Evolutionary conservation across 306 rosid species (phyloP).

Genomic region (Glycine latifolia): DNA sequence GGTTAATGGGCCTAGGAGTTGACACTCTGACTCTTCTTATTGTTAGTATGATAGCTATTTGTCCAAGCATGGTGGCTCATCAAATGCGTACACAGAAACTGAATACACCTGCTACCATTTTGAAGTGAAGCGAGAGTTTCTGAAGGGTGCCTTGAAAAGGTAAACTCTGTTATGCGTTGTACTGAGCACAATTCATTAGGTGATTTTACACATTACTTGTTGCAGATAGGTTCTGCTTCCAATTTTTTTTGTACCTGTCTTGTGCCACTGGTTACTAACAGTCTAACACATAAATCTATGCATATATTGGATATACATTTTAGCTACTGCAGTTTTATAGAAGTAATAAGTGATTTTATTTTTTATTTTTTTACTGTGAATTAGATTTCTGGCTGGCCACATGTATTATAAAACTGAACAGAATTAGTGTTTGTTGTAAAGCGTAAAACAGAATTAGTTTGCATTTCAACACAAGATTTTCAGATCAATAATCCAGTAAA

Average conservation of each 20-base stretch:
- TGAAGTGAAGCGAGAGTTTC: slow-evolving; percentile 89
- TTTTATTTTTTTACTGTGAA: not conserved
- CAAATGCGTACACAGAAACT: slow-evolving; percentile 93
- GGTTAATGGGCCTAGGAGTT: slow-evolving; percentile 49
- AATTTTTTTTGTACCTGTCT: slow-evolving; percentile 11
- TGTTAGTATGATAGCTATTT: slow-evolving; percentile 95
- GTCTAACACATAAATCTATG: slow-evolving; percentile 24
- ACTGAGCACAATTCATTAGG: slow-evolving; percentile 1
- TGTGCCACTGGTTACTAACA: slow-evolving; percentile 19
- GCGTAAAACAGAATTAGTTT: slow-evolving; percentile 7
- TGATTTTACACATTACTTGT: slow-evolving; percentile 27
- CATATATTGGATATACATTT: slow-evolving; percentile 5
- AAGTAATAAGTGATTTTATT: not conserved
- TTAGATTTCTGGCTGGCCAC: not conserved
- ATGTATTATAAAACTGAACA: no score
- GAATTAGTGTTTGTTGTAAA: not conserved
- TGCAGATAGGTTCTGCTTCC: slow-evolving; percentile 42
- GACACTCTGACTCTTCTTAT: slow-evolving; percentile 52
- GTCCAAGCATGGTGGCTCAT: slow-evolving; percentile 97
- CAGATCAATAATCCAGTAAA: slow-evolving; percentile 7
- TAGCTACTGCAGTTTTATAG: slow-evolving; percentile 25
- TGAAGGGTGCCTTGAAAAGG: slow-evolving; percentile 92
- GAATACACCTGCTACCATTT: slow-evolving; percentile 98
- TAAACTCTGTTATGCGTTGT: slow-evolving; percentile 45
- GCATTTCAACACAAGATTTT: slow-evolving; percentile 10